Evolutionary conservation across 306 rosid genomes (phyloP), one percentile per base, ranked within the genome.

Genomic region (Quercus parvula): DNA sequence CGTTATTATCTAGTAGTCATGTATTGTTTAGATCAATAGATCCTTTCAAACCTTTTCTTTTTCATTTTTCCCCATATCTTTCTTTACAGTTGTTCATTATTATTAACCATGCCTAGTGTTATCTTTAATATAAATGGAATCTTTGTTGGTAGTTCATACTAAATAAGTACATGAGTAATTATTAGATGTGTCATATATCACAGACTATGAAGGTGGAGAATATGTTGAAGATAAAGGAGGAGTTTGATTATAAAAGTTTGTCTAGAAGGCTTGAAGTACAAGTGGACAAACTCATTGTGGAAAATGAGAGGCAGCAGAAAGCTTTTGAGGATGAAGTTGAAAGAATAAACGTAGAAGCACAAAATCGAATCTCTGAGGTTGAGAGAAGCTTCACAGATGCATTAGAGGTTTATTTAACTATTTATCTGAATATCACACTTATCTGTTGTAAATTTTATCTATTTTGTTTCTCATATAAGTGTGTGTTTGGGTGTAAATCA

Each of bases 171-270:
- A 7, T 75, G 61, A 77, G 31, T 63, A 25, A 83, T 66, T 24
- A 76, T 33, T 76, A 52, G 44, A 75, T 81, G 72, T 79, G 76
- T 38, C 56, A 55, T 73, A 61, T 79, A 8, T 82, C 83, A 81
- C 83, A 89, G 98, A 97, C 98, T 69, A 95, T 93, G 99, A 95
- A 95, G 91, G 99, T 95, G 78, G 97, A 95, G 83, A 95, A 95
- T 78, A 93, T 95, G 97, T 86, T 91, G 86, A 95, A 88, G 82
- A 95, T 95, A 81, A 95, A 95, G 84, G 99, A 95, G 85, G 99
- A 95, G 85, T 95, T 95, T 87, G 99, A 93, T 88, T 93, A 93
- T 88, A 95, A 91, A 89, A 91, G 99, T 78, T 86, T 95, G 87
- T 91, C 97, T 18, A 87, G 95, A 57, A 95, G 84, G 85, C 98